Base-by-base conservation (phyloP, 2,329 filamentous ascomycete species). In the Escovopsis sp. region DNA sequence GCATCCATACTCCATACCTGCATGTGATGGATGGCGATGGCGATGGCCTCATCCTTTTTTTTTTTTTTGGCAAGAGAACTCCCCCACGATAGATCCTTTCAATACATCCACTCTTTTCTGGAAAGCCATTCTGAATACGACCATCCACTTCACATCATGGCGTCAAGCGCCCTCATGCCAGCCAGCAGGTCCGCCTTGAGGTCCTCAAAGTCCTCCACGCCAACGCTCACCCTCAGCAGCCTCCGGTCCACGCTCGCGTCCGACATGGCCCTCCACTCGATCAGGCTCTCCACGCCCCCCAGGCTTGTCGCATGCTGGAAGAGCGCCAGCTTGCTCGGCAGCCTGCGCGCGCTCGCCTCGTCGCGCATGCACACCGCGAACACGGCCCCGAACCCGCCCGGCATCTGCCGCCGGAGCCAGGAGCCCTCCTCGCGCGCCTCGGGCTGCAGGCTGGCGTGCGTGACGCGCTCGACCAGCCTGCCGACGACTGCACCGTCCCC, bases 251-350 rank as follows among this genome's bases (percentile, higher is more conserved):
- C 79, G 1, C 59, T 68, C 3, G 62, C 53, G 66, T 98, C 91
- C 45, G 79, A 81, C 85, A 98, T 91, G 38, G 82, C 76, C 45
- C 91, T 72, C 91, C 91, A 98, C 71, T 98, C 91, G 51, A 98
- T 88, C 66, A 96, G 63, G 55, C 85, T 91, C 72, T 96, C 91
- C 9, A 96, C 86, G 5, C 91, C 89, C 2, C 91, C 91, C 25
- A 96, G 63, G 59, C 84, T 93, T 2, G 91, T 98, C 6, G 91
- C 91, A 61, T 98, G 91, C 52, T 94, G 85, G 66, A 96, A 96
- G 36, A 94, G 71, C 2, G 68, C 57, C 57, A 96, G 63, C 59
- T 84, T 83, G 54, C 80, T 83, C 4, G 91, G 91, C 48, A 98
- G 62, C 27, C 66, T 60, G 49, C 70, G 74, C 4, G 91, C 88